phyloP scores from a whole-genome alignment of 345 rosid genomes.

The Cardamine chenopodiifolia region DNA sequence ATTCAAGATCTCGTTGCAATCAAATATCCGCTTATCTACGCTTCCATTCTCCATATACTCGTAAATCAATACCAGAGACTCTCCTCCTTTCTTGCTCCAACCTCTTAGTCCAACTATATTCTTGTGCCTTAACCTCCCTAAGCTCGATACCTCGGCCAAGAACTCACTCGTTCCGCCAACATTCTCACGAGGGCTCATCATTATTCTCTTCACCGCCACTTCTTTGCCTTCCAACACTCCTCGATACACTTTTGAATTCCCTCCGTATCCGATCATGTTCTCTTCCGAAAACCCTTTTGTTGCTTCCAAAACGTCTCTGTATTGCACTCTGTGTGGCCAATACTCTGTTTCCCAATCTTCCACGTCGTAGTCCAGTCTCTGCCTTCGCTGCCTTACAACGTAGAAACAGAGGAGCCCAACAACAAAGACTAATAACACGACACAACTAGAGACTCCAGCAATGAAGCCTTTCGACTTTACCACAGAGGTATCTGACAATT shows the following conservation, averaged over 20 bases:
- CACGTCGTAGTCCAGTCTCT: conserved; percentile 50
- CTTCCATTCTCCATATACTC: conserved; percentile 85
- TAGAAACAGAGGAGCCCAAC: conserved; percentile 46
- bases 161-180: conserved; percentile 62
- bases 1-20: conserved; percentile 44
- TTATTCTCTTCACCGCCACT: conserved; percentile 69
- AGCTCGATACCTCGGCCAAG: conserved; percentile 66
- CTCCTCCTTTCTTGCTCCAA: conserved; percentile 79
- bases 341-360: conserved; percentile 91
- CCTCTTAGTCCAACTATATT: conserved; percentile 70
- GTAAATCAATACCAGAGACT: conserved; percentile 61
- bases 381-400: conserved; percentile 36
- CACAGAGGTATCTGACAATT: conserved; percentile 47
- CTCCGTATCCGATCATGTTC: conserved; percentile 67
- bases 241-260: conserved; percentile 73
- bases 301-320: conserved; percentile 55
- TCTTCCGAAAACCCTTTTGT: conserved; percentile 60
- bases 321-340: conserved; percentile 72
- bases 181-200: conserved; percentile 53
- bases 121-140: conserved; percentile 70
- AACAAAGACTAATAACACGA: conserved; percentile 46
- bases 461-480: conserved; percentile 52
- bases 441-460: conserved; percentile 52
- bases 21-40: conserved; percentile 58
- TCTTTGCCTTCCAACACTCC: conserved; percentile 62